Evolutionary conservation across 139 green algal genomes (phyloP), one percentile per base, ranked within the genome.

Genomic region (Chlorella sp.): DNA sequence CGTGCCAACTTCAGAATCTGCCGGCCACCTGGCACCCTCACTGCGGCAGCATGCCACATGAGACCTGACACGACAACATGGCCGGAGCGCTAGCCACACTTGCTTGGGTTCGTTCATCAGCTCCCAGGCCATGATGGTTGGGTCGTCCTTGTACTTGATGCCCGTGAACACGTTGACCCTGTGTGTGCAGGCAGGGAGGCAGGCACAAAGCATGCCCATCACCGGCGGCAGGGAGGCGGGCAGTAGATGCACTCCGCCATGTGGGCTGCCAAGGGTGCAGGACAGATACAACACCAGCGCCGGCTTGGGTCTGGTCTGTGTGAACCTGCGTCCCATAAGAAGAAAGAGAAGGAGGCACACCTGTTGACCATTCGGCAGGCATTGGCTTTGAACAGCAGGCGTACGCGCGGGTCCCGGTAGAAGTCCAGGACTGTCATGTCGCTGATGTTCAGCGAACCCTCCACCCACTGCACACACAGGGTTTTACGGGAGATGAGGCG

Each of bases 351-450:
- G n/a, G n/a, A n/a, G n/a, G n/a, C 62, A 34, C 62, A 69, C 26
- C 60, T 30, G 60, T 60, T 76, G 70, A 30, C 70, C 70, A 76
- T 76, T 38, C 25, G 38, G 39, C 70, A 76, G 23, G 51, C 1
- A 38, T 76, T 76, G 70, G 70, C 38, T 6, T 76, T 56, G 70
- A 36, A 76, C 23, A 76, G 70, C 70, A 76, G 70, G 38, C 39
- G 38, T 2, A 20, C 38, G 38, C 70, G 70, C 6, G 38, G 3
- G 38, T 76, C 70, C 2, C 17, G n/a, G 38, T 76, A 76, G 20
- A 76, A 76, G 70, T 76, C 70, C 7, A 56, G 21, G 12, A 76
- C 39, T 4, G 38, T 57, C 28, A 76, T 30, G 36, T 30, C 38
- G 20, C 32, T 60, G 36, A 76, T 76, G 36, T 76, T 76, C 0